phyloP scores from a whole-genome alignment of 805 yeast species.

The Kuraishia floccosa region DNA sequence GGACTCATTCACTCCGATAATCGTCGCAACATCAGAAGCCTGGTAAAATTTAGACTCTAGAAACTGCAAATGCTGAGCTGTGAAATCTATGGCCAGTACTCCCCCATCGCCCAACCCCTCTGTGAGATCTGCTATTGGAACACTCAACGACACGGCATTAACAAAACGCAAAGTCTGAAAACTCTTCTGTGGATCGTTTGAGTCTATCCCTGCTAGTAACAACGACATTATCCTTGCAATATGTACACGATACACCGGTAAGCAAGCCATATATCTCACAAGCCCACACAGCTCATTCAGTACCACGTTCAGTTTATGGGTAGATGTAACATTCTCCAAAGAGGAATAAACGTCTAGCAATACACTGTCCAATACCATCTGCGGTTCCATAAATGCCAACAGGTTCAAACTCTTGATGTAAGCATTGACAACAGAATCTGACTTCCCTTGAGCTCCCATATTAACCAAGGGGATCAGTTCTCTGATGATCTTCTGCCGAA shows the following conservation, averaged over 20 bases:
- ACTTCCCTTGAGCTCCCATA: constrained; percentile 74
- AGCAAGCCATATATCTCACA: constrained; percentile 52
- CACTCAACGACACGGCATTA: constrained; percentile 56
- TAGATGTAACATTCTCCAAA: constrained; percentile 51
- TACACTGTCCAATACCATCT: constrained; percentile 36
- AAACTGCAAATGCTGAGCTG: constrained; percentile 49
- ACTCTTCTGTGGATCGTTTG: constrained; percentile 74
- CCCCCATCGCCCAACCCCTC: constrained; percentile 29
- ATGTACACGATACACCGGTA: constrained; percentile 64
- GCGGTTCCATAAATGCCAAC: constrained; percentile 55
- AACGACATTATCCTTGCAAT: constrained; percentile 62
- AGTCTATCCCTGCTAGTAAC: constrained; percentile 73
- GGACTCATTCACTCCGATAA: too few species aligned
- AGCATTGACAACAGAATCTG: constrained; percentile 38
- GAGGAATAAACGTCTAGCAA: constrained; percentile 72
- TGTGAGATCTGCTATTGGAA: constrained; percentile 59
- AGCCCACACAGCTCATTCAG: constrained; percentile 55
- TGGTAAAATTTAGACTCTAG: constrained; percentile 33
- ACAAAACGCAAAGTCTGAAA: constrained; percentile 57
- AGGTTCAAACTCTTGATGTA: constrained; percentile 49
- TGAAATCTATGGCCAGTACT: constrained; percentile 37
- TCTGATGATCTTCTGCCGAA: constrained; percentile 12
- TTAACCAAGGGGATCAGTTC: constrained; percentile 44
- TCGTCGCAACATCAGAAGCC: too few species aligned
- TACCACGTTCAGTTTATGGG: constrained; percentile 71